Conservation (phyloP, 495 filamentous ascomycete species). For the Xylaria venustula region DNA sequence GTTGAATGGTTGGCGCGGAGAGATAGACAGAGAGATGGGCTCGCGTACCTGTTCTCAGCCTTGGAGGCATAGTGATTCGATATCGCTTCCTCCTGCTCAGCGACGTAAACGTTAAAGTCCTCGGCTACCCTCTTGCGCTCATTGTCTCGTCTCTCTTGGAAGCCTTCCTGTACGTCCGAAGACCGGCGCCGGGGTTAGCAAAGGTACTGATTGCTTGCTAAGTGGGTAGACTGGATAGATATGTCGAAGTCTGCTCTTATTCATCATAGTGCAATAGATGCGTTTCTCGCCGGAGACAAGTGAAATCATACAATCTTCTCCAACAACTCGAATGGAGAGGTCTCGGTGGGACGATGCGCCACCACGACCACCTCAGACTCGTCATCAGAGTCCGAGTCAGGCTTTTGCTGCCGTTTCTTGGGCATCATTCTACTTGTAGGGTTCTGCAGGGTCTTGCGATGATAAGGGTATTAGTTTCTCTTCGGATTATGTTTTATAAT, state of each 20-base stretch:
- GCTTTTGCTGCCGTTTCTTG: background rate
- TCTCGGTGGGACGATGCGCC: constrained; percentile 1
- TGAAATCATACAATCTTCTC: constrained; percentile 1
- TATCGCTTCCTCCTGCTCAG: background rate
- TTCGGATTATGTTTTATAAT: no score
- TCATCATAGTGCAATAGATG: background rate
- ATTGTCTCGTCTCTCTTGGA: background rate
- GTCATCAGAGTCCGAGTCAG: constrained; percentile 4
- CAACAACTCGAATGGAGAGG: background rate
- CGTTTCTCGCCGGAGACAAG: background rate
- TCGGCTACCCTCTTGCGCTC: background rate
- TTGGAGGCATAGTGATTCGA: background rate
- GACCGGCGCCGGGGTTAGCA: constrained; percentile 5
- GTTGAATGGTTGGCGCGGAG: no score
- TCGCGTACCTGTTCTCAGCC: constrained; percentile 2
- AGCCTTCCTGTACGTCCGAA: background rate
- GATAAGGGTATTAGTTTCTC: no score
- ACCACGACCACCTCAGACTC: no score
- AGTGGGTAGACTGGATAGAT: no score
- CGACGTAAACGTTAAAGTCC: background rate
- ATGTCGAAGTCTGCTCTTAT: no score
- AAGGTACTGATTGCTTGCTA: no score
- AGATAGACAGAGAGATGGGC: no score
- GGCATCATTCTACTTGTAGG: no score
- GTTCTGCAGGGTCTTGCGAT: no score